phyloP scores from a whole-genome alignment of 148 eudicot genomes.

The Vaccinium corymbosum region DNA sequence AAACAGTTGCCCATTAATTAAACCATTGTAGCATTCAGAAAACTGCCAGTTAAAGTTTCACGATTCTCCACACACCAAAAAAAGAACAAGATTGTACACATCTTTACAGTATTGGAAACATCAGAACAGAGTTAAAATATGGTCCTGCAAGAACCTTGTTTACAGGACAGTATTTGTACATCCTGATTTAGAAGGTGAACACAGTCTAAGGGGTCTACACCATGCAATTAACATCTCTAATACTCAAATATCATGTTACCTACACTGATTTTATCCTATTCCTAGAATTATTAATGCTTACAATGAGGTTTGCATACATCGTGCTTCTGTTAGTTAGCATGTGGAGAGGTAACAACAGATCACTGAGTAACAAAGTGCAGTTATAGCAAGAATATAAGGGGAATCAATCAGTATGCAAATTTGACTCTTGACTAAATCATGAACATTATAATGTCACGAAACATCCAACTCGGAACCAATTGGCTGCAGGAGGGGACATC shows the following conservation, averaged over 20 bases:
- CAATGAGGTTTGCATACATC: background rate
- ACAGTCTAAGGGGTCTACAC: background rate
- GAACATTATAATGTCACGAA: background rate
- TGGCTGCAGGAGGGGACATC: background rate
- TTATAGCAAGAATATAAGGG: background rate
- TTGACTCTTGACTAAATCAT: background rate
- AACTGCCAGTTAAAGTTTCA: background rate
- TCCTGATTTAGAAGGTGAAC: background rate
- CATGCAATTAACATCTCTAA: background rate
- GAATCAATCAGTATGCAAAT: background rate
- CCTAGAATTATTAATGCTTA: background rate
- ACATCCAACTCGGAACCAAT: background rate
- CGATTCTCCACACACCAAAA: background rate
- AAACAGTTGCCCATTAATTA: background rate
- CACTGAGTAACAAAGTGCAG: background rate
- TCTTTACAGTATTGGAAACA: background rate
- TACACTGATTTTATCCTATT: background rate
- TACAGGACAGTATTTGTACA: background rate
- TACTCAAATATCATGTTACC: background rate
- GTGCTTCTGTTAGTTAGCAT: background rate
- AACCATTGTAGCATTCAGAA: background rate
- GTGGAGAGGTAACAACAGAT: background rate
- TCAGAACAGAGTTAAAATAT: background rate
- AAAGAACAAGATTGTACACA: background rate
- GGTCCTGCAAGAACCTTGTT: background rate